A percentile compares a stretch with the other conserved stretches of the same genome.
Conservation (phyloP, 2,329 filamentous ascomycete genomes). For the Zymoseptoria pseudotritici region DNA sequence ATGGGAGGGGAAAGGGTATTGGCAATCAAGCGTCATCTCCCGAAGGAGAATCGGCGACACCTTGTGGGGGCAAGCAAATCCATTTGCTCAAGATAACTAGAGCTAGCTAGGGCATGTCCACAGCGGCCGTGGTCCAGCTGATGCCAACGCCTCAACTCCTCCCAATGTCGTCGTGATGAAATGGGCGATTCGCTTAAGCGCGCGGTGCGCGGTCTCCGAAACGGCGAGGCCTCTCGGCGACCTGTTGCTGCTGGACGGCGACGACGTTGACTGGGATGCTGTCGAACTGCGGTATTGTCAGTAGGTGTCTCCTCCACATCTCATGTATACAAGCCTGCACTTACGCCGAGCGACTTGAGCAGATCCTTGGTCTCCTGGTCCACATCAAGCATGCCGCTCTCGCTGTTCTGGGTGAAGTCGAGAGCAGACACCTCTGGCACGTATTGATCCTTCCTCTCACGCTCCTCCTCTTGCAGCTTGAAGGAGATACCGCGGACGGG, state of each 20-base stretch:
- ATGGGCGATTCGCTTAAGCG: conserved; percentile 13
- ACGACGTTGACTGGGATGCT: conserved; percentile 94
- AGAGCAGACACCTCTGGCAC: conserved; percentile 97
- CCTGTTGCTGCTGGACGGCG: conserved; percentile 80
- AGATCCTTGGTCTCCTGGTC: conserved; percentile 98
- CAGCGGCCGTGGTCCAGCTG: conserved; percentile 9
- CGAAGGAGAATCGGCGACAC: conserved; percentile 73
- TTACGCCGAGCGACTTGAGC: conserved; percentile 95
- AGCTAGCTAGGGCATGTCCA: conserved; percentile 10
- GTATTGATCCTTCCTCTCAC: conserved; percentile 99
- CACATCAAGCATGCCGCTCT: conserved; percentile 88
- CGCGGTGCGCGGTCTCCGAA: conserved; percentile 57
- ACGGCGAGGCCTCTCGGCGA: conserved; percentile 71
- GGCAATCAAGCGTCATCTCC: conserved; percentile 83
- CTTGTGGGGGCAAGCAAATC: conserved; percentile 44
- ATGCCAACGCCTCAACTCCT: conserved; percentile 14
- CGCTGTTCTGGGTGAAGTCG: conserved; percentile 91
- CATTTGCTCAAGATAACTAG: conserved; percentile 8
- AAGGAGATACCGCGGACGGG: conserved; percentile 99
- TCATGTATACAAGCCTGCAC: conserved; percentile 52
- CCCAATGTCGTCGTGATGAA: conserved; percentile 9
- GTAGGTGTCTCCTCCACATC: background rate
- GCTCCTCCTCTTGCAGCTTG: conserved; percentile 99
- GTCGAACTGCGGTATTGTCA: conserved; percentile 65
- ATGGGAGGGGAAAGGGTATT: conserved; percentile 39